Percentiles rank a stretch among this genome's conserved stretches.
Evolutionary conservation across 2,329 filamentous ascomycete species (phyloP).

Genomic region (Nothophaeocryptopus gaeumannii): DNA sequence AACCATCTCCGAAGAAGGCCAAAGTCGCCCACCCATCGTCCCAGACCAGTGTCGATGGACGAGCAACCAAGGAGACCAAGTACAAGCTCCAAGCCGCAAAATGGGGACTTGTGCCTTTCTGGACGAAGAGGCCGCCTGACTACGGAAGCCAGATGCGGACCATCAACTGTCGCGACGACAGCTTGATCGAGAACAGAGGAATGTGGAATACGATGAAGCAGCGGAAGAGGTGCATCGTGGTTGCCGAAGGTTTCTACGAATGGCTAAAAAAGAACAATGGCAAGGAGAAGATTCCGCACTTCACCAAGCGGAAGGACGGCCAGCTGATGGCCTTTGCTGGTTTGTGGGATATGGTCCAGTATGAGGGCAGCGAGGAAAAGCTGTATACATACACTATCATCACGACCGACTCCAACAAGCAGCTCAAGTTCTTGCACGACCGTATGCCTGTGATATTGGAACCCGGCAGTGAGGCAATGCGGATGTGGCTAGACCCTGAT

Average conservation of each 20-base stretch:
- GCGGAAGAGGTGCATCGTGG: constrained; percentile 78
- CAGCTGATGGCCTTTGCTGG: constrained; percentile 86
- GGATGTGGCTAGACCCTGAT: constrained; percentile 73
- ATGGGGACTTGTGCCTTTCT: constrained; percentile 92
- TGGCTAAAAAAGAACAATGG: constrained; percentile 79
- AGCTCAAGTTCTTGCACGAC: constrained; percentile 83
- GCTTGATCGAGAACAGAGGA: constrained; percentile 68
- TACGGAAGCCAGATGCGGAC: constrained; percentile 78
- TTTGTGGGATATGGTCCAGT: constrained; percentile 83
- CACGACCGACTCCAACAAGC: constrained; percentile 80
- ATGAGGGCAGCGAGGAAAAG: constrained; percentile 68
- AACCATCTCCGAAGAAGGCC: constrained; percentile 25
- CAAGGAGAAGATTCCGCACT: constrained; percentile 83
- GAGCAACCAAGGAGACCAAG: constrained; percentile 43
- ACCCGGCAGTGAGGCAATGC: constrained; percentile 66
- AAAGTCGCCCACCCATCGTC: constrained; percentile 19
- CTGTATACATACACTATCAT: constrained; percentile 90
- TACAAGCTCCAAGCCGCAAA: constrained; percentile 92
- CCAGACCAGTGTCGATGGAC: constrained; percentile 20
- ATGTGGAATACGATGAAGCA: constrained; percentile 94
- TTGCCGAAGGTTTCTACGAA: constrained; percentile 93
- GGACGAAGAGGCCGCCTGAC: constrained; percentile 81
- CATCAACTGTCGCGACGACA: constrained; percentile 94
- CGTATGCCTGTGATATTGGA: constrained; percentile 94
- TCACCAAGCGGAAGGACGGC: constrained; percentile 75